These are phyloP conservation scores for Penicillium flavigenum DNA, from an alignment of 495 filamentous ascomycete species.

Conservation along the genomic window DNA sequence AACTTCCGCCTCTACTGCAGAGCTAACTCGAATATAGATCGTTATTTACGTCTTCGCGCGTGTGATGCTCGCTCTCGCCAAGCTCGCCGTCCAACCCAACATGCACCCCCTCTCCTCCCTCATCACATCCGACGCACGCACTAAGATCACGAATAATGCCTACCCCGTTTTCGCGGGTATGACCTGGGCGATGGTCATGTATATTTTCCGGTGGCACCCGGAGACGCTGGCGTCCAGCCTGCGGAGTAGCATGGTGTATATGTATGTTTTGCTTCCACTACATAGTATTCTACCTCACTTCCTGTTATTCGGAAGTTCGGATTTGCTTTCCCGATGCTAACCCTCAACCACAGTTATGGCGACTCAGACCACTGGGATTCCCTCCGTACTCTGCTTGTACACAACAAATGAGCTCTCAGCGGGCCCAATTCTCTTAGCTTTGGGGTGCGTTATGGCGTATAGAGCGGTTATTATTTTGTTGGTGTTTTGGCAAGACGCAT, in stretches of 20 bases:
- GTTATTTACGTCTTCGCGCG: conserved; percentile 97
- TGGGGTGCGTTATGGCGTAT: conserved; percentile 31
- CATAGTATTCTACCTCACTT: background rate
- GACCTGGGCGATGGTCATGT: conserved; percentile 94
- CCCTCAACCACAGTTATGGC: conserved; percentile 49
- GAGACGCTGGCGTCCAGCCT: conserved; percentile 86
- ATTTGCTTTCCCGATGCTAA: conserved; percentile 20
- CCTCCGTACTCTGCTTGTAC: conserved; percentile 72
- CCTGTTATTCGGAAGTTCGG: background rate
- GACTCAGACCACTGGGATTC: conserved; percentile 83
- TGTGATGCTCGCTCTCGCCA: conserved; percentile 78
- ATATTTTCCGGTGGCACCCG: conserved; percentile 87
- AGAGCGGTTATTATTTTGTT: conserved; percentile 29
- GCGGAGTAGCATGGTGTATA: conserved; percentile 96
- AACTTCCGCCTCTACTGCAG: background rate
- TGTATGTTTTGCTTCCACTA: conserved; percentile 60
- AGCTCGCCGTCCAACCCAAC: conserved; percentile 70
- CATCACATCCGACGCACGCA: conserved; percentile 43
- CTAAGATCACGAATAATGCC: conserved; percentile 62
- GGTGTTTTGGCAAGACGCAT: conserved; percentile 8
- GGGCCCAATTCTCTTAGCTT: conserved; percentile 13
- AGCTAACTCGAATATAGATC: conserved; percentile 49
- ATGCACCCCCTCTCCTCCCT: conserved; percentile 45
- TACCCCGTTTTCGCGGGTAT: conserved; percentile 89
- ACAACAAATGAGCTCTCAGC: conserved; percentile 68